Percentiles rank a stretch among this genome's conserved stretches.
phyloP scores from a whole-genome alignment of 768 basidiomycete genomes.

The Butyriboletus loyo region DNA sequence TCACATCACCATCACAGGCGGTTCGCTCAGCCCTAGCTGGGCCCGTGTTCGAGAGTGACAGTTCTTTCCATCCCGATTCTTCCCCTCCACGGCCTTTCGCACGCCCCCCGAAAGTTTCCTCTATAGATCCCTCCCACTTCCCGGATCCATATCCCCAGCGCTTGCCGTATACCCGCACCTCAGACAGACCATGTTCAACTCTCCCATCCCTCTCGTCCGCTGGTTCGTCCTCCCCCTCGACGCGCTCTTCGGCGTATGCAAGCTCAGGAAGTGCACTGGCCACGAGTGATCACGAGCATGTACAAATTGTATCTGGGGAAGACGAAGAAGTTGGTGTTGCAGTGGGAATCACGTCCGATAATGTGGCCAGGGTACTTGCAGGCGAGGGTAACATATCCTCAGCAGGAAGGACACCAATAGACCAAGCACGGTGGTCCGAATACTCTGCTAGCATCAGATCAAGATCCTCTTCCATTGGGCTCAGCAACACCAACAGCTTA shows the following conservation, averaged over 20 bases:
- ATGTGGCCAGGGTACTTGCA: slow-evolving; percentile 57
- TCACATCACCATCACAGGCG: slow-evolving; percentile 23
- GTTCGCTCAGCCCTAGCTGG: slow-evolving; percentile 33
- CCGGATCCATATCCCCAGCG: slow-evolving; percentile 72
- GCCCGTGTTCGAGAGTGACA: slow-evolving; percentile 41
- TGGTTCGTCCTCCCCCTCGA: slow-evolving; percentile 67
- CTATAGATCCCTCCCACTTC: slow-evolving; percentile 62
- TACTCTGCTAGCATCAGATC: slow-evolving; percentile 64
- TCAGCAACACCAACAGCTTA: slow-evolving; percentile 38
- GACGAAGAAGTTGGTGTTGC: slow-evolving; percentile 52
- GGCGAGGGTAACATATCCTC: slow-evolving; percentile 47
- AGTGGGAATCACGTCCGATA: slow-evolving; percentile 64
- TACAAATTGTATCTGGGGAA: slow-evolving; percentile 60
- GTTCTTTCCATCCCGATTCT: slow-evolving; percentile 36
- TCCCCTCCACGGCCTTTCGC: slow-evolving; percentile 37
- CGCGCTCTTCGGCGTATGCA: slow-evolving; percentile 76
- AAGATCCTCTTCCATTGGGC: slow-evolving; percentile 64
- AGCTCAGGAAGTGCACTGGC: slow-evolving; percentile 62
- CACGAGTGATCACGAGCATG: slow-evolving; percentile 60
- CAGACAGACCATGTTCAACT: slow-evolving; percentile 34
- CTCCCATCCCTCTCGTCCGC: slow-evolving; percentile 66
- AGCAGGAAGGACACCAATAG: slow-evolving; percentile 50
- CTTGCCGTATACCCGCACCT: slow-evolving; percentile 40
- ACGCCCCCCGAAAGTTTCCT: slow-evolving; percentile 42
- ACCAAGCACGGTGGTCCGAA: slow-evolving; percentile 74